Base-by-base conservation (phyloP, 257 asterid genomes). In the Primulina tabacum region DNA sequence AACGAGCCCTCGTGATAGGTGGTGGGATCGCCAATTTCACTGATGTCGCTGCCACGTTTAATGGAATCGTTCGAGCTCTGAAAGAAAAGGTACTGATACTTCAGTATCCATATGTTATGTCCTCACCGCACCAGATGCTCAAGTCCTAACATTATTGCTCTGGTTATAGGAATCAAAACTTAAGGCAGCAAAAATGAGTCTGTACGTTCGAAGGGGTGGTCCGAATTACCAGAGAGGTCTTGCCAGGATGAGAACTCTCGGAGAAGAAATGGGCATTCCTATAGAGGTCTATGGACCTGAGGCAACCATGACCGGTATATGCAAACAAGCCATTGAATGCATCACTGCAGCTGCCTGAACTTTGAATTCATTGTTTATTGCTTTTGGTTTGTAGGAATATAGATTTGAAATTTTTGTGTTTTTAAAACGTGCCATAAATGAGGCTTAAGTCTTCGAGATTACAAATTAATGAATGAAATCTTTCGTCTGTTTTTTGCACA, bases 1-100 rank as follows among this genome's bases (percentile, higher is more conserved):
- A 83, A 82, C 79, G 98, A 80, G 98, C 98, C 75, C 98, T 92
- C 2, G 90, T 92, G 18, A 84, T 92, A 17, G 98, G 98, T 18
- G 98, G 98, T 56, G 97, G 98, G 35, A 92, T 92, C 65, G 98
- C 98, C 26, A 92, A 92, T 84, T 92, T 92, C 83, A 92, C 98
- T 0, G 98, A 92, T 16, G 97, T 92, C 56, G 98, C 96, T 29
- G 92, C 97, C 71, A 92, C 98, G 43, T 90, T 92, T 79, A 88
- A 81, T 65, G 98, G 98, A 76, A 92, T 92, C 16, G 90, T 92
- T 38, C 88, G 97, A 59, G 98, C 98, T 74, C 82, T 92, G 38
- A 90, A 71, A 73, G 98, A 92, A 68, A 92, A 92, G 97, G 98
- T 88, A 79, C 3, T 71, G 6, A 70, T 66, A 20, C 67, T 30